These are phyloP conservation scores for Pleurotus platypus DNA, from an alignment of 768 basidiomycete species.

Conservation along the genomic window DNA sequence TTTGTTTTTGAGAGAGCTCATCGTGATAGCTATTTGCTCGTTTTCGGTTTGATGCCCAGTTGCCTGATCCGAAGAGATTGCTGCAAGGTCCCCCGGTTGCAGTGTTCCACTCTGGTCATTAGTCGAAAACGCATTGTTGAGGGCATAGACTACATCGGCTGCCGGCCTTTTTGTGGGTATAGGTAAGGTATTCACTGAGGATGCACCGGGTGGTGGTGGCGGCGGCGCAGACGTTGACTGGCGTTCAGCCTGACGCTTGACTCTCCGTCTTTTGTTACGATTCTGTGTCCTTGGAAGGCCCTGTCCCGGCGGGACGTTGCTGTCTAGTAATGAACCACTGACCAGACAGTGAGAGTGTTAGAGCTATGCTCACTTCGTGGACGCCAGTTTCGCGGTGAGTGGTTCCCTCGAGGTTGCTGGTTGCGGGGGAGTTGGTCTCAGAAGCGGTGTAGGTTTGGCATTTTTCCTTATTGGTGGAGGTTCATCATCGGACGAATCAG, in stretches of 20 bases:
- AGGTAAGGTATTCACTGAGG: slow-evolving; percentile 42
- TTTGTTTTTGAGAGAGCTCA: slow-evolving; percentile 65
- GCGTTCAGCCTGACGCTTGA: slow-evolving; percentile 32
- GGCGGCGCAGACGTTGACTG: slow-evolving; percentile 14
- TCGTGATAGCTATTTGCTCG: slow-evolving; percentile 23
- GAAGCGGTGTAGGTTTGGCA: neutral
- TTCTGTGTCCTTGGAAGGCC: slow-evolving; percentile 56
- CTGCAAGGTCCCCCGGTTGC: neutral
- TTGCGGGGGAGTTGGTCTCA: neutral
- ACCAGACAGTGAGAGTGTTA: neutral
- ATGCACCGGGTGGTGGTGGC: slow-evolving; percentile 25
- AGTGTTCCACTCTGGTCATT: slow-evolving; percentile 3
- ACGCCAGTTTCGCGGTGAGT: neutral
- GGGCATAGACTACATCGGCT: slow-evolving; percentile 10
- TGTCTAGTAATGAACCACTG: neutral
- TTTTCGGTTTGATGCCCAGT: slow-evolving; percentile 5
- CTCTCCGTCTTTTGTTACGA: slow-evolving; percentile 55
- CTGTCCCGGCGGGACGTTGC: slow-evolving; percentile 50
- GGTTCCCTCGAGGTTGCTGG: neutral
- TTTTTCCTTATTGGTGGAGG: slow-evolving; percentile 8
- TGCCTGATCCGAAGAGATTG: neutral
- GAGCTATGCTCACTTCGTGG: neutral
- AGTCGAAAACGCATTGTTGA: slow-evolving; percentile 10
- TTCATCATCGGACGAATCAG: slow-evolving; percentile 19
- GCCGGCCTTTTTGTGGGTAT: slow-evolving; percentile 17